Percentiles rank a stretch among this genome's conserved stretches.
Evolutionary conservation across 495 filamentous ascomycete genomes (phyloP).

Genomic region (Diplogelasinospora grovesii): DNA sequence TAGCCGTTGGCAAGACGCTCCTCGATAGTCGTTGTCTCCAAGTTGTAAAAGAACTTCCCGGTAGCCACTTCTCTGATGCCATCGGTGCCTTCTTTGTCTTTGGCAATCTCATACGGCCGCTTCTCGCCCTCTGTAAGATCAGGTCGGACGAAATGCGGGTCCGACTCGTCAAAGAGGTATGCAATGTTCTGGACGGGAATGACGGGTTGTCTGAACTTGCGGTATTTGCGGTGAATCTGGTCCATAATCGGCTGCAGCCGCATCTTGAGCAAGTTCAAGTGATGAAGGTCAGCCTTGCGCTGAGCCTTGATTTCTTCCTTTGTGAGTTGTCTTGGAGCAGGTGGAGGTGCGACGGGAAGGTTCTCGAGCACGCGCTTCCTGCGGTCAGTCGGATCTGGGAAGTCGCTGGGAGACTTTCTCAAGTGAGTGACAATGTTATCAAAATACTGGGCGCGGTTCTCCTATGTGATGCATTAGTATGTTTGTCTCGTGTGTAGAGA

Average conservation of each 20-base stretch:
- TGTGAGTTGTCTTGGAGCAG: constrained; percentile 52
- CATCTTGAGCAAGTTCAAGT: constrained; percentile 78
- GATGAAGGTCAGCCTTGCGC: constrained; percentile 70
- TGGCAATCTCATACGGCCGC: constrained; percentile 68
- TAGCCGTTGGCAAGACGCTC: constrained; percentile 90
- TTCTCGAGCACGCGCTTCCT: constrained; percentile 76
- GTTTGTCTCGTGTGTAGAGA: background rate
- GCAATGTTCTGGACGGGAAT: constrained; percentile 64
- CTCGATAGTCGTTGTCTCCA: constrained; percentile 90
- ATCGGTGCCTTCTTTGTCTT: constrained; percentile 66
- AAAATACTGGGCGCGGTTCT: constrained; percentile 71
- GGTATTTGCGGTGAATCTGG: constrained; percentile 77
- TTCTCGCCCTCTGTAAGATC: constrained; percentile 58
- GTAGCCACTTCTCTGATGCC: constrained; percentile 63
- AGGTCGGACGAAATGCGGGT: constrained; percentile 72
- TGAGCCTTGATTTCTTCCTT: constrained; percentile 76
- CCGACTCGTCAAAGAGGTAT: constrained; percentile 75
- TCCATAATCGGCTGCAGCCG: constrained; percentile 91
- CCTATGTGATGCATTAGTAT: constrained; percentile 37
- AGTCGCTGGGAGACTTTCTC: constrained; percentile 69
- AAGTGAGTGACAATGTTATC: constrained; percentile 62
- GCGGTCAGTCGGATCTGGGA: constrained; percentile 76
- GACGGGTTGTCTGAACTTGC: constrained; percentile 72
- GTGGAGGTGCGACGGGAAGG: constrained; percentile 66
- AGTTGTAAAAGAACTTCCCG: constrained; percentile 85